Percentiles rank a stretch among this genome's conserved stretches.
Evolutionary conservation across 2,329 filamentous ascomycete genomes (phyloP).

Genomic region (Alternaria brassicicola): DNA sequence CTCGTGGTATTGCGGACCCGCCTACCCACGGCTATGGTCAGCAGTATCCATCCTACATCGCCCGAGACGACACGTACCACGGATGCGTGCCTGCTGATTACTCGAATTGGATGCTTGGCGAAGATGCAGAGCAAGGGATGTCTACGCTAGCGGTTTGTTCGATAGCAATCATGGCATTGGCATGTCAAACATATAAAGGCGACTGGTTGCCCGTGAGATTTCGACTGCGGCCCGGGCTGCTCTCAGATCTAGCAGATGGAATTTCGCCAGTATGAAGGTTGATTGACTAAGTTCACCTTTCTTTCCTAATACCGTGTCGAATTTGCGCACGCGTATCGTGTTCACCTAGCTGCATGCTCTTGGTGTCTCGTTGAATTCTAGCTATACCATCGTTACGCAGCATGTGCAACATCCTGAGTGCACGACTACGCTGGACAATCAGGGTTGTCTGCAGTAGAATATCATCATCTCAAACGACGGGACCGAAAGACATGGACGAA

Average conservation of each 20-base stretch:
- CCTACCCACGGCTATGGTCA: not conserved
- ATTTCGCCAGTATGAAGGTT: not conserved
- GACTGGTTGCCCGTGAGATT: not conserved
- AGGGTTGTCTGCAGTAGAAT: not conserved
- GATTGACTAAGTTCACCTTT: not conserved
- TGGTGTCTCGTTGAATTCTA: not conserved
- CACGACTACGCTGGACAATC: not conserved
- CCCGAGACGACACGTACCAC: constrained; percentile 6
- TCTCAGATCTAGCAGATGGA: not conserved
- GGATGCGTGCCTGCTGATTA: not conserved
- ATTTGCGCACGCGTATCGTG: not conserved
- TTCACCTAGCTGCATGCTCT: not conserved
- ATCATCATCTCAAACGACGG: not conserved
- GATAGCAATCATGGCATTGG: not conserved
- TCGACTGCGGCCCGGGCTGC: not conserved
- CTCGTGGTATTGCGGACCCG: not conserved
- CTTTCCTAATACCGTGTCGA: not conserved
- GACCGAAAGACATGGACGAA: not conserved
- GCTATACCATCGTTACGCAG: not conserved
- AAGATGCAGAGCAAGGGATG: not conserved
- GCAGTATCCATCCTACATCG: not conserved
- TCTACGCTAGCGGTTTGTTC: not conserved
- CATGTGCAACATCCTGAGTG: no score
- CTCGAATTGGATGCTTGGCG: not conserved
- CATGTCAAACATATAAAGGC: no score